Percentiles rank a stretch among this genome's conserved stretches.
These are phyloP conservation scores for Cladophialophora exuberans DNA, from an alignment of 2,329 filamentous ascomycete genomes.

Conservation along the genomic window DNA sequence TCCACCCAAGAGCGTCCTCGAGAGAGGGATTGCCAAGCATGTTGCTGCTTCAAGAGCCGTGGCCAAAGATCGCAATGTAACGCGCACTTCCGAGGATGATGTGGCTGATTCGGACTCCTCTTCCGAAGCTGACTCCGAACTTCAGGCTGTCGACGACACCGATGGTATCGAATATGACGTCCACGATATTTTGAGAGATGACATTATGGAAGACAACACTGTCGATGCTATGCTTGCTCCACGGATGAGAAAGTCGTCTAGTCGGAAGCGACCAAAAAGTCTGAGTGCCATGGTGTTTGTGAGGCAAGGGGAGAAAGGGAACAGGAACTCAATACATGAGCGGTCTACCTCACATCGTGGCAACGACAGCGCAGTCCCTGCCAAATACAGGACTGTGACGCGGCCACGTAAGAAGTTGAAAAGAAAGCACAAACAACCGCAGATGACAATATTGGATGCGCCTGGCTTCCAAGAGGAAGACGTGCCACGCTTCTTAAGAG, in stretches of 20 bases:
- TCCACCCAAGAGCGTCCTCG: constrained; percentile 18
- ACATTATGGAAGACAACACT: constrained; percentile 35
- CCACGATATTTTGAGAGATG: constrained; percentile 22
- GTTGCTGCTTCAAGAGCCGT: neutral
- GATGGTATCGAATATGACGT: constrained; percentile 1
- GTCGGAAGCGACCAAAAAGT: constrained; percentile 21
- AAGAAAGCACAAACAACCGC: constrained; percentile 12
- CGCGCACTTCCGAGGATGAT: constrained; percentile 5
- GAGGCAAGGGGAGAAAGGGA: neutral
- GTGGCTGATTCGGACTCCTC: constrained; percentile 2
- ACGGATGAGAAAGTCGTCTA: constrained; percentile 9
- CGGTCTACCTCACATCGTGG: neutral
- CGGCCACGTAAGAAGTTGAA: constrained; percentile 19
- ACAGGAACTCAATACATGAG: neutral
- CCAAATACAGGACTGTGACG: constrained; percentile 4
- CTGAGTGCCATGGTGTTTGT: constrained; percentile 6
- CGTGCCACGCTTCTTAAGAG: constrained; percentile 57
- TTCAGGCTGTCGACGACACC: neutral
- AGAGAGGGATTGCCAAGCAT: constrained; percentile 29
- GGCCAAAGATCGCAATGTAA: neutral
- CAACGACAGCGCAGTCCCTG: neutral
- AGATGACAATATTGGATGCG: constrained; percentile 30
- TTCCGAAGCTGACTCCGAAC: constrained; percentile 15
- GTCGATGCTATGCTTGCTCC: constrained; percentile 37
- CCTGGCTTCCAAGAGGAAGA: constrained; percentile 32